These are phyloP conservation scores for Cladosporium phlei DNA, from an alignment of 2,329 filamentous ascomycete genomes.

Conservation along the genomic window DNA sequence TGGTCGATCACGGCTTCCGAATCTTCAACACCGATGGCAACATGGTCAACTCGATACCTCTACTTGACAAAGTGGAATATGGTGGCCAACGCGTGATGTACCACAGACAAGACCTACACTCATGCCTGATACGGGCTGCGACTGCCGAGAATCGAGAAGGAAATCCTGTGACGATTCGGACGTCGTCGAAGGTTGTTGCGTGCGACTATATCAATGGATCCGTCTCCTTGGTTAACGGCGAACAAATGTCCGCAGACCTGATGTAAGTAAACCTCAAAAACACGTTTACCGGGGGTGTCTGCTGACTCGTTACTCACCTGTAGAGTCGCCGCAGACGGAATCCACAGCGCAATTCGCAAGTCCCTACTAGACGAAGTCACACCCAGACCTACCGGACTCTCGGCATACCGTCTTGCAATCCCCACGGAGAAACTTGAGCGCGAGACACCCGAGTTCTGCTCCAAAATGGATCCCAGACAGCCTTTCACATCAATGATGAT, in stretches of 20 bases:
- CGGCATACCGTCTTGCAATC: conserved; percentile 37
- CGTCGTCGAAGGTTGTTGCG: conserved; percentile 23
- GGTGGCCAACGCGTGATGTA: conserved; percentile 40
- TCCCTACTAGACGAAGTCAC: conserved; percentile 21
- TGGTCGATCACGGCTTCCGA: conserved; percentile 35
- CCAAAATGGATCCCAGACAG: conserved; percentile 31
- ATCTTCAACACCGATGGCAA: conserved; percentile 33
- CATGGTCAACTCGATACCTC: conserved; percentile 30
- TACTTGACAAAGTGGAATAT: conserved; percentile 30
- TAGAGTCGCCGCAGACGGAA: conserved; percentile 36
- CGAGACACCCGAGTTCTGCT: conserved; percentile 20
- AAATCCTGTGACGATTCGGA: conserved; percentile 25
- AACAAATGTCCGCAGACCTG: conserved; percentile 28
- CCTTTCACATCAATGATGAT: conserved; percentile 45
- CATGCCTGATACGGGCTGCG: conserved; percentile 28
- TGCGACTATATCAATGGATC: conserved; percentile 24
- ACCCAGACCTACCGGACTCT: conserved; percentile 34
- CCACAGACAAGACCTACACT: conserved; percentile 40
- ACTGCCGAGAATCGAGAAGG: conserved; percentile 21
- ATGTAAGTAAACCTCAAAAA: conserved; percentile 16
- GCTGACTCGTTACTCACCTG: too few species aligned
- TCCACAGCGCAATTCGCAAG: conserved; percentile 25
- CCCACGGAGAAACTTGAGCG: conserved; percentile 22
- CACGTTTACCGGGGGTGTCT: too few species aligned
- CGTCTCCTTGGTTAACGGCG: conserved; percentile 34